These are phyloP conservation scores for Exophiala oligosperma DNA, from an alignment of 2,329 filamentous ascomycete species.

Conservation along the genomic window DNA sequence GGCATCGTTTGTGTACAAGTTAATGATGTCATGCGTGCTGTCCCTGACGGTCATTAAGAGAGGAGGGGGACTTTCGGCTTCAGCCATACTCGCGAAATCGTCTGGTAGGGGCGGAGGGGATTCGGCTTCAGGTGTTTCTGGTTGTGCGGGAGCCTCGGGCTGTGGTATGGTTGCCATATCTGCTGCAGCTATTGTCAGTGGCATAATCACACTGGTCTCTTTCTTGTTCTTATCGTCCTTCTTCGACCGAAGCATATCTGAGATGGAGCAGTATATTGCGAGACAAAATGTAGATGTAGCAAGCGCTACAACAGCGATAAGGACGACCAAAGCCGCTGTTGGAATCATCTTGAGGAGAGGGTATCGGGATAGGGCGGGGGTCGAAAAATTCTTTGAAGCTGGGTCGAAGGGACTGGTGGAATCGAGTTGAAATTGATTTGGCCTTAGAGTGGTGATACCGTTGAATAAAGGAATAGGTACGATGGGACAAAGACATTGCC, in stretches of 20 bases:
- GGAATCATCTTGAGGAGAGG: constrained; percentile 14
- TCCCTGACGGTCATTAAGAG: not conserved
- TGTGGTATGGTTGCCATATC: not conserved
- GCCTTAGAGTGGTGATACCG: too few species aligned
- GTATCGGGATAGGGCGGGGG: too few species aligned
- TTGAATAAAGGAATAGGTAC: not conserved
- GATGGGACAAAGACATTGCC: not conserved
- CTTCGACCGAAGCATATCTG: constrained; percentile 1
- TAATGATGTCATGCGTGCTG: constrained; percentile 21
- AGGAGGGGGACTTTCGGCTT: constrained; percentile 8
- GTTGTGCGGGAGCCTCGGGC: not conserved
- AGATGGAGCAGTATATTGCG: constrained; percentile 15
- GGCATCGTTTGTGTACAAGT: constrained; percentile 11
- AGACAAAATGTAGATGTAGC: constrained; percentile 12
- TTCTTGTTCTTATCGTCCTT: not conserved
- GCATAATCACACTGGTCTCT: constrained; percentile 4
- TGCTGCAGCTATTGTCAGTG: constrained; percentile 7
- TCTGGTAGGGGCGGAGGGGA: constrained; percentile 16
- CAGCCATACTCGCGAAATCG: not conserved
- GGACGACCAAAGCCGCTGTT: constrained; percentile 14
- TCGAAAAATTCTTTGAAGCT: too few species aligned
- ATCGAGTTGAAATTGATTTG: too few species aligned
- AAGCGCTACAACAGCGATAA: constrained; percentile 11
- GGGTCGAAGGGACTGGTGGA: too few species aligned
- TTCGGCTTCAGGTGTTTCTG: constrained; percentile 20